phyloP scores from a whole-genome alignment of 495 filamentous ascomycete genomes.

The Daldinia caldariorum region DNA sequence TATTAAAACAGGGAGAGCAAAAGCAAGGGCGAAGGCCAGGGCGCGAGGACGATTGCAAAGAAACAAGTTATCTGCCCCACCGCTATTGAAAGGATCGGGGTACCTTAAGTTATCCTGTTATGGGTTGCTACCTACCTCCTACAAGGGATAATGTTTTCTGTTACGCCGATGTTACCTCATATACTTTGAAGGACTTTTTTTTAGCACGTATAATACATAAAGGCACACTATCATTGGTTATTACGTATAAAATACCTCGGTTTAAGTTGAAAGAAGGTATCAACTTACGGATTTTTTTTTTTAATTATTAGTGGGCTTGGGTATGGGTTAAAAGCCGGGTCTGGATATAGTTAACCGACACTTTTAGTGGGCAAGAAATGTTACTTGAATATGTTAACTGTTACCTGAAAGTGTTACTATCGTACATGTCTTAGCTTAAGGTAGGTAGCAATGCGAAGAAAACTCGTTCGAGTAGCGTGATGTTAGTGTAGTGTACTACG shows the following conservation, averaged over 20 bases:
- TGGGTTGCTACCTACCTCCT: constrained; percentile 15
- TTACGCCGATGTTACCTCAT: constrained; percentile 19
- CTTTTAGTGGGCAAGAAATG: background rate
- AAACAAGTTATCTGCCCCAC: constrained; percentile 26
- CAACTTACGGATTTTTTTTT: too few relatives aligned
- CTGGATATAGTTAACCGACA: background rate
- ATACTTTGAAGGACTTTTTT: background rate
- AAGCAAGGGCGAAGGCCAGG: constrained; percentile 1
- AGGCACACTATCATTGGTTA: background rate
- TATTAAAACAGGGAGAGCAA: constrained; percentile 13
- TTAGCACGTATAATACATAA: too few relatives aligned
- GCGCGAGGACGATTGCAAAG: constrained; percentile 17
- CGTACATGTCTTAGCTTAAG: background rate
- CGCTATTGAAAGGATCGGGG: constrained; percentile 22
- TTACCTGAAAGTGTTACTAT: background rate
- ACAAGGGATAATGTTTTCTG: background rate
- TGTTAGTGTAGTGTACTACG: too few relatives aligned
- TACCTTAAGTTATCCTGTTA: constrained; percentile 26
- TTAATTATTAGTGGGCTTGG: too few relatives aligned
- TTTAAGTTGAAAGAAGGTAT: background rate
- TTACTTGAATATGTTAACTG: background rate
- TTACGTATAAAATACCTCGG: background rate
- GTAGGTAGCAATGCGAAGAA: background rate
- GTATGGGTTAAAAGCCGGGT: too few relatives aligned
- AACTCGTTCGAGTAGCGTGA: background rate